Evolutionary conservation across 805 yeast species (phyloP), one percentile per base, ranked within the genome.

Genomic region (Gaillardinia entomophila): DNA sequence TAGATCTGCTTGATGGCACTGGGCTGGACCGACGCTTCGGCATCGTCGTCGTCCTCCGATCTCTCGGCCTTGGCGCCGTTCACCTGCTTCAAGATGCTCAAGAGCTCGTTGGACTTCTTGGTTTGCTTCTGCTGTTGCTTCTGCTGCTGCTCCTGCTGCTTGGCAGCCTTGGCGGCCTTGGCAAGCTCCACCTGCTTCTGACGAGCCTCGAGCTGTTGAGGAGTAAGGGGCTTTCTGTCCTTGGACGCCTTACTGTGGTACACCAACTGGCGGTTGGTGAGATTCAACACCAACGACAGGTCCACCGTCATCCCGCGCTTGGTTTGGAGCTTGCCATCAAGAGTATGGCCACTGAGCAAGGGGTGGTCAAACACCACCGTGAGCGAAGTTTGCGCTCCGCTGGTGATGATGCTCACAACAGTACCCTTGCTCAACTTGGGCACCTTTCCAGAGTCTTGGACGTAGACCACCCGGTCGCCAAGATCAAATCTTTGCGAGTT

Each of bases 341-440:
- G 68, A 16, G 72, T 77, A 51, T 78, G 81, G 46, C 97, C 97
- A 29, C 92, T 83, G 32, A 88, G 67, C 35, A 90, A 67, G 26
- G 89, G 84, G 35, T 72, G 60, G 51, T 92, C 99, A 68, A 90
- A 92, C 24, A 92, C 57, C 32, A 92, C 79, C 41, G 83, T 87
- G 35, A 92, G 64, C 1, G 80, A 73, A 23, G 76, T 69, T 44
- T 79, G 75, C 23, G 76, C 70, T 26, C 85, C 86, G 26, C 76
- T 66, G 3, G 73, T 59, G 16, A 60, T 60, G 35, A 73, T 65
- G 6, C 83, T 81, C 31, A 85, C 82, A 34, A 92, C 95, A 1
- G 96, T 88, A 54, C 99, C 99, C 49, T 82, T 82, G 16, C 85
- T 72, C 51, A 82, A 87, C 35, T 80, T 60, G 17, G 96, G 95